phyloP scores from a whole-genome alignment of 176 grass and related monocot species.

The Cocos nucifera region DNA sequence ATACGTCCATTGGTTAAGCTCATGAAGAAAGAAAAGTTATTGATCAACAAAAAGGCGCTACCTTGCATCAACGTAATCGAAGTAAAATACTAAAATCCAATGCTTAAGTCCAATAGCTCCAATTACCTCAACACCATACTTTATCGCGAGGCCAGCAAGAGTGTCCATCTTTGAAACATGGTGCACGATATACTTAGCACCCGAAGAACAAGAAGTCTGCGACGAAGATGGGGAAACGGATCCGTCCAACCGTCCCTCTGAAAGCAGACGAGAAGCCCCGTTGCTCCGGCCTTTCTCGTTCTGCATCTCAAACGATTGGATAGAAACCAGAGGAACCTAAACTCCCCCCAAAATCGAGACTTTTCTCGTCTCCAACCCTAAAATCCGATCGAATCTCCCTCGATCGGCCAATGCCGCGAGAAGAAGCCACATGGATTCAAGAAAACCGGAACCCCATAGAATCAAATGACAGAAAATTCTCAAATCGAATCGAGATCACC shows the following conservation, averaged over 20 bases:
- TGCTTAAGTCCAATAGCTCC: neutral
- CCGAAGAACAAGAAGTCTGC: constrained; percentile 24
- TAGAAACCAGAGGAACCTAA: constrained; percentile 10
- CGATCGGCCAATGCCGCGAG: too few species aligned
- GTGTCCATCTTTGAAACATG: constrained; percentile 66
- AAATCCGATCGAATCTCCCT: too few species aligned
- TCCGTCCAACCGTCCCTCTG: neutral
- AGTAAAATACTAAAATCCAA: neutral
- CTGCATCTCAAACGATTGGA: neutral
- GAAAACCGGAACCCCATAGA: constrained; percentile 43
- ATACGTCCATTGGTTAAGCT: too few species aligned
- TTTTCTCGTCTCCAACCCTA: too few species aligned
- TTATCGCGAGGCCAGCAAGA: constrained; percentile 71
- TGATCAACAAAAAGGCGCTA: too few species aligned
- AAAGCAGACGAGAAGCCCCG: neutral
- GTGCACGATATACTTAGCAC: constrained; percentile 31
- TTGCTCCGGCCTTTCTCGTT: neutral
- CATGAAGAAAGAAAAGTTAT: too few species aligned
- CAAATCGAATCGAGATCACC: constrained; percentile 7
- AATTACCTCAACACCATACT: constrained; percentile 70
- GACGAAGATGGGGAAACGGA: constrained; percentile 27
- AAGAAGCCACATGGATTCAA: neutral
- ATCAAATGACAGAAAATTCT: neutral
- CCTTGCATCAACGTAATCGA: too few species aligned
- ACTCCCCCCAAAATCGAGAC: constrained; percentile 26